Evolutionary conservation across 768 basidiomycete genomes (phyloP), one percentile per base, ranked within the genome.

Genomic region (Pleurotus ostreatus): DNA sequence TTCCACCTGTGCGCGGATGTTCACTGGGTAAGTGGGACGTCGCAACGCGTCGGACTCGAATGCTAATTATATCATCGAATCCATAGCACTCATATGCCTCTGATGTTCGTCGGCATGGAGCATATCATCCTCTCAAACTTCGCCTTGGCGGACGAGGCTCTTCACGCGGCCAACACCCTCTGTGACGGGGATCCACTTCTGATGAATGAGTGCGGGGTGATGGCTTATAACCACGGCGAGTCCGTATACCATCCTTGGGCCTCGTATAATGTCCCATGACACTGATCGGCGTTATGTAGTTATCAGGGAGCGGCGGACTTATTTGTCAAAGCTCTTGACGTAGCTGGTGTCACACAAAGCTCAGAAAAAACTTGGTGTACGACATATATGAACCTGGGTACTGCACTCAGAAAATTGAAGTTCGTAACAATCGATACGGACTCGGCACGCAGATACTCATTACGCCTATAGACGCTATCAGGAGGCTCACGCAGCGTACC

Each of bases 101-200:
- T 97, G 44, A 84, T 95, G 71, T 98, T 94, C 66, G 92, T 98
- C 46, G 97, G 96, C 5, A 98, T 98, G 95, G 96, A 99, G 70
- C 92, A 98, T 62, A 91, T 99, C 38, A 87, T 88, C 65, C 77
- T 99, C 5, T 89, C 88, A 25, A 93, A 98, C 60, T 78, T 84
- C 60, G 66, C 71, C 20, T 77, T 93, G 45, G 97, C 97, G 3
- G 87, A 91, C 48, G 96, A 98, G 65, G 90, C 96, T 15, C 78
- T 99, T 41, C 78, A 83, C 59, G 92, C 94, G 1, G 88, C 95
- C 3, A 74, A 85, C 61, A 71, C 78, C 3, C 86, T 95, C 74
- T 95, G 94, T 65, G 81, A 88, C 59, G 84, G 82, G 7, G 97
- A 99, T 65, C 95, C 97, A 38, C 73, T 98, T 55, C 75, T 98